A percentile compares a stretch with the other conserved stretches of the same genome.
Conservation (phyloP, 176 grass and related monocot species). For the Urochloa ruziziensis region DNA sequence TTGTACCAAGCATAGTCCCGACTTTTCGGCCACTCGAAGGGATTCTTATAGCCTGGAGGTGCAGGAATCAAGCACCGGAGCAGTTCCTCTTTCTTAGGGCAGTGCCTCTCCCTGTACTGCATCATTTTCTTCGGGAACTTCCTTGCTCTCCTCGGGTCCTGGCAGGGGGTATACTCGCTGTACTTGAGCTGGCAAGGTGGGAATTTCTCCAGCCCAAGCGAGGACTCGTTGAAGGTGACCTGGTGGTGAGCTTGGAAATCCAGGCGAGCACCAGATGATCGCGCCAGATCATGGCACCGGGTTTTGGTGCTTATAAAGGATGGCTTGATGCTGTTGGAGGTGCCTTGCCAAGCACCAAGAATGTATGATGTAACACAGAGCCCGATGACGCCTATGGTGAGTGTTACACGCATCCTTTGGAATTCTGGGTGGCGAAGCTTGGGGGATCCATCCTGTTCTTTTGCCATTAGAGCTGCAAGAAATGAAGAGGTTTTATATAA, state of each 20-base stretch:
- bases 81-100: conserved; percentile 56
- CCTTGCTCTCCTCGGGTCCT: conserved; percentile 77
- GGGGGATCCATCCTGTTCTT: conserved; percentile 51
- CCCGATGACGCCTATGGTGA: conserved; percentile 33
- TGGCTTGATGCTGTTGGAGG: conserved; percentile 24
- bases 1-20: conserved; percentile 87
- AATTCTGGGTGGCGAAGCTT: conserved; percentile 39
- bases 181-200: conserved; percentile 62
- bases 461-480: conserved; percentile 44
- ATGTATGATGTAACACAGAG: conserved; percentile 69
- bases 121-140: conserved; percentile 70
- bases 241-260: conserved; percentile 85
- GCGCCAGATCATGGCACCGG: conserved; percentile 7
- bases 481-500: background rate
- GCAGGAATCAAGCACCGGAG: conserved; percentile 75
- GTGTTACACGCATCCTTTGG: conserved; percentile 51
- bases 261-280: conserved; percentile 11
- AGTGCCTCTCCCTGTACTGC: conserved; percentile 80
- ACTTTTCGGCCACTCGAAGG: conserved; percentile 75
- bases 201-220: conserved; percentile 25
- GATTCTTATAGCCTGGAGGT: conserved; percentile 68
- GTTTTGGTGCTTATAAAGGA: conserved; percentile 29
- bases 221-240: conserved; percentile 53
- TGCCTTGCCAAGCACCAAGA: conserved; percentile 75
- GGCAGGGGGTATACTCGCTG: conserved; percentile 87